phyloP scores from a whole-genome alignment of 2,329 filamentous ascomycete species.

The Metarhizium humberi region DNA sequence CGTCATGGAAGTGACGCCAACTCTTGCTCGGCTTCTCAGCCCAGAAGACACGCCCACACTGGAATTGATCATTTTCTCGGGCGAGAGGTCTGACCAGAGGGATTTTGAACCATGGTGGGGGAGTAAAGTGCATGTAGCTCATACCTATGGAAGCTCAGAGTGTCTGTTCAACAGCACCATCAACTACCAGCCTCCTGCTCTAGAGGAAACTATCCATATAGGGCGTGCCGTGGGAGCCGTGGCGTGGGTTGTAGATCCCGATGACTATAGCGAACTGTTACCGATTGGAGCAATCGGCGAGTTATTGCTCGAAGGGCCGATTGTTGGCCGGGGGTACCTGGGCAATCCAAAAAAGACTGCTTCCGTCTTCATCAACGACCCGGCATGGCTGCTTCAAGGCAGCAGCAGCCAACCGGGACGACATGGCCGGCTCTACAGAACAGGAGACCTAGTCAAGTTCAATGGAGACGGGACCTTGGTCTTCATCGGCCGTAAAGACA shows the following conservation, averaged over 20 bases:
- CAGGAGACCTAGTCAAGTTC: neutral
- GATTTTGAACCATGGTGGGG: neutral
- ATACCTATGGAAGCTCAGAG: neutral
- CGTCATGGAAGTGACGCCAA: too few species aligned
- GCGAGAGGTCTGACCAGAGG: neutral
- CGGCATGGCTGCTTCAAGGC: conserved; percentile 19
- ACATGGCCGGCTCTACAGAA: neutral
- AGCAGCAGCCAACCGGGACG: too few species aligned
- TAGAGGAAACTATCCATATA: neutral
- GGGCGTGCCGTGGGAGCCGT: neutral
- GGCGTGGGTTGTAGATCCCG: conserved; percentile 14
- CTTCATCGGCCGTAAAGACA: neutral
- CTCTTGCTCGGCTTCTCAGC: neutral
- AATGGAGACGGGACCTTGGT: neutral
- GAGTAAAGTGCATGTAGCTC: neutral
- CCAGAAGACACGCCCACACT: neutral
- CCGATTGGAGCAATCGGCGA: conserved; percentile 16
- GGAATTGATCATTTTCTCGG: neutral
- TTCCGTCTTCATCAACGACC: conserved; percentile 29
- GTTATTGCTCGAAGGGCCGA: conserved; percentile 16
- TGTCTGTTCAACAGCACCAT: neutral
- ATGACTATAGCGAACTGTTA: conserved; percentile 9
- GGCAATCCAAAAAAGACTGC: conserved; percentile 13
- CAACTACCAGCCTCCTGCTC: neutral
- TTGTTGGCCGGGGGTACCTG: conserved; percentile 15